A percentile compares a stretch with the other conserved stretches of the same genome.
Evolutionary conservation across 75 land plant species (phyloP).

Genomic region (Cunninghamia lanceolata): DNA sequence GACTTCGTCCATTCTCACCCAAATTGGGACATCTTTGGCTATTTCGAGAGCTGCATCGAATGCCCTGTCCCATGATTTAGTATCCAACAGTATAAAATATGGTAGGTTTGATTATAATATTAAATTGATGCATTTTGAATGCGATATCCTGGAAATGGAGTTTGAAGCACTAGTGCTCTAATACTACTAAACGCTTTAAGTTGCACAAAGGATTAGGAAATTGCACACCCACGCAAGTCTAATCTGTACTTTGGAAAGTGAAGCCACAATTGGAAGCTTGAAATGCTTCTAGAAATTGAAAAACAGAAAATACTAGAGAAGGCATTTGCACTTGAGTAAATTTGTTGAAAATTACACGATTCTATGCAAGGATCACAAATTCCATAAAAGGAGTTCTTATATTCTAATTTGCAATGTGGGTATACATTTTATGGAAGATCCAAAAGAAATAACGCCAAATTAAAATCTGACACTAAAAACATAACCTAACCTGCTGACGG

Average conservation of each 20-base stretch:
- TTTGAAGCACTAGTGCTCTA: too few species aligned
- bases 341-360: background rate
- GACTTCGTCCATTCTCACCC: too few species aligned
- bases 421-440: background rate
- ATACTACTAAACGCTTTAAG: too few species aligned
- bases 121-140: too few species aligned
- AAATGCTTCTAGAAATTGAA: background rate
- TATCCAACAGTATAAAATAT: too few species aligned
- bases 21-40: too few species aligned
- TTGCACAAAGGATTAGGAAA: too few species aligned
- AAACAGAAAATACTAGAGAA: background rate
- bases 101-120: too few species aligned
- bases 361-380: background rate
- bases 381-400: background rate
- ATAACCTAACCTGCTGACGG: constrained; percentile 40
- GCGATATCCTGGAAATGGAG: too few species aligned
- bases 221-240: too few species aligned
- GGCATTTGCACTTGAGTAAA: background rate
- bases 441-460: background rate
- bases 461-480: background rate
- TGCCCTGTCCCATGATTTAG: too few species aligned
- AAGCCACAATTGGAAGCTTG: background rate
- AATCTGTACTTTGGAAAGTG: background rate
- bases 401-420: background rate
- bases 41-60: too few species aligned